A percentile compares a stretch with the other conserved stretches of the same genome.
phyloP scores from a whole-genome alignment of 768 basidiomycete genomes.

The Tricholoma sp. region DNA sequence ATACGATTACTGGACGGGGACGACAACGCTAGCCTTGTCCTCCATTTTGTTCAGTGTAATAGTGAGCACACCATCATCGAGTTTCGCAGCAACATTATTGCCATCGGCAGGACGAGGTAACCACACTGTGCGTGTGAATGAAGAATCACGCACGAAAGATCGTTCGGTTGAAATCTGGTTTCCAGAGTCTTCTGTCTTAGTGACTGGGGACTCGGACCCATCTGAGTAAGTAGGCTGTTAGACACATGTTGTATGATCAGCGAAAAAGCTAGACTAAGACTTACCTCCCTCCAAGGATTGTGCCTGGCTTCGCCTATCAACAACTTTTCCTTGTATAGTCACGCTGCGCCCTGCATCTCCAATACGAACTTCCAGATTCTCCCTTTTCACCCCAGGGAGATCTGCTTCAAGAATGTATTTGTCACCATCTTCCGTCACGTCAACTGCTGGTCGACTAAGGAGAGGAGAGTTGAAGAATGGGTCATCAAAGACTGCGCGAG shows the following conservation, averaged over 20 bases:
- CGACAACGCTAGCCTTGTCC: constrained; percentile 49
- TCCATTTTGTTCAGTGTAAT: constrained; percentile 56
- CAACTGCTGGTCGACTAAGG: constrained; percentile 51
- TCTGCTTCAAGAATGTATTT: constrained; percentile 72
- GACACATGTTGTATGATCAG: too few relatives aligned
- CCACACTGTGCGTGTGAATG: constrained; percentile 69
- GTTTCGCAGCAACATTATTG: constrained; percentile 53
- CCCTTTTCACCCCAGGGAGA: constrained; percentile 73
- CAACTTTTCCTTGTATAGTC: constrained; percentile 65
- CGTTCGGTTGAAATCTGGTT: constrained; percentile 58
- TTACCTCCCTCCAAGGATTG: constrained; percentile 8
- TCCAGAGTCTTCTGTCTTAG: constrained; percentile 20
- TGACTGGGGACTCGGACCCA: constrained; percentile 7
- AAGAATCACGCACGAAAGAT: constrained; percentile 45
- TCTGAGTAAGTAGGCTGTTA: constrained; percentile 1
- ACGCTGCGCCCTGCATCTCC: constrained; percentile 67
- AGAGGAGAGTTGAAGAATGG: constrained; percentile 36
- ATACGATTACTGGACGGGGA: constrained; percentile 32
- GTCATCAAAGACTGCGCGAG: constrained; percentile 39
- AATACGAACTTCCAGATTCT: constrained; percentile 65
- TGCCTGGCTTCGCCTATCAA: constrained; percentile 20
- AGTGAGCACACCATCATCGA: constrained; percentile 67
- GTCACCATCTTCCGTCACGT: constrained; percentile 61
- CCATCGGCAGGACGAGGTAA: constrained; percentile 60
- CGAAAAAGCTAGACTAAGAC: not conserved